Conservation (phyloP, 441 rosid species). For the Manihot esculenta region DNA sequence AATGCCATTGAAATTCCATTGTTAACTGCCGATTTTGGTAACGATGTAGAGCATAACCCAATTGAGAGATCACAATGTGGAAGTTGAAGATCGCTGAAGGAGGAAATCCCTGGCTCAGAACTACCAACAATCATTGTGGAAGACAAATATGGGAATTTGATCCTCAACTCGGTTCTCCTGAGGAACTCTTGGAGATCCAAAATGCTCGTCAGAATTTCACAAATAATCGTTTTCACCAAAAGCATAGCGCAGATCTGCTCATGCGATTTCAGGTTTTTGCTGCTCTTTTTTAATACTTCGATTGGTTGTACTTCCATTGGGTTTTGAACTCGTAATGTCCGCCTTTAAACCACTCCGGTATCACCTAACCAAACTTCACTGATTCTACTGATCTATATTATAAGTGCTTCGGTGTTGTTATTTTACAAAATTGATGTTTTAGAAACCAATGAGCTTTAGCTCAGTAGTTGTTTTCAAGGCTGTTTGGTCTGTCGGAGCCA, state of each 20-base stretch:
- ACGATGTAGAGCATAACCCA: too few relatives aligned
- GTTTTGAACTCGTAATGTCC: too few relatives aligned
- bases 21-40: background rate
- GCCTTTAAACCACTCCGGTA: too few relatives aligned
- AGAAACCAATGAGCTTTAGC: too few relatives aligned
- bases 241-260: slow-evolving; percentile 74
- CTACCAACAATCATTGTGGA: slow-evolving; percentile 62
- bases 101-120: slow-evolving; percentile 68
- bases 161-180: slow-evolving; percentile 60
- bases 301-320: background rate
- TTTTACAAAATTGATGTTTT: too few relatives aligned
- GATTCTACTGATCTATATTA: too few relatives aligned
- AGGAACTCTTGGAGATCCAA: slow-evolving; percentile 54
- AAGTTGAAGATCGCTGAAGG: slow-evolving; percentile 75
- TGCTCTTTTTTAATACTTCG: background rate
- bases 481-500: too few relatives aligned
- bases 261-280: slow-evolving; percentile 67
- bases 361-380: too few relatives aligned
- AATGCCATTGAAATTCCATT: too few relatives aligned
- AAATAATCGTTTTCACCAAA: slow-evolving; percentile 45
- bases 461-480: too few relatives aligned
- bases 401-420: too few relatives aligned
- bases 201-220: slow-evolving; percentile 49
- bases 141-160: slow-evolving; percentile 82
- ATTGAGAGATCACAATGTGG: slow-evolving; percentile 48